Evolutionary conservation across 805 yeast genomes (phyloP), one percentile per base, ranked within the genome.

Genomic region (Myxozyma nipponensis): DNA sequence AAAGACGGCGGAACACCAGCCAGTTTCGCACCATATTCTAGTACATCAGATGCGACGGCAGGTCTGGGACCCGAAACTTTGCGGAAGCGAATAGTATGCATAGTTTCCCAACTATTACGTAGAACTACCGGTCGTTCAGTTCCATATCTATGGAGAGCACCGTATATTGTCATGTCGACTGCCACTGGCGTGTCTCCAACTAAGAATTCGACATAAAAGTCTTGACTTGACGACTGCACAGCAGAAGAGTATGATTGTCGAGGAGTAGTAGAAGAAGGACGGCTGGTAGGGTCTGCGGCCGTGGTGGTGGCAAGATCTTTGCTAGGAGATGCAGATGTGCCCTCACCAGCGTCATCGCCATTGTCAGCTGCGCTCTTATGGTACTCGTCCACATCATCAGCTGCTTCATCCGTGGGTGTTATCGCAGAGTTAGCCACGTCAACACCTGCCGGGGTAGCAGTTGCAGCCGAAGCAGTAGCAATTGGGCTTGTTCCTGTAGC

Each of bases 121-220:
- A 28, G n/a, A 19, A 40, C 17, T 6, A 24, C 25, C 10, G 46
- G 36, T 9, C 26, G 54, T 44, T 62, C 77, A 75, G 43, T 77
- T 10, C 56, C 44, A 36, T 30, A 46, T 23, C 48, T 75, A 63
- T 80, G 81, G 4, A 84, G 68, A 0, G 87, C 89, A 1, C 90
- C 90, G 65, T 79, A 85, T 2, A 86, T 74, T 0, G 95, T 86
- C 1, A 85, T 79, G 45, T 77, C 84, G 32, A 72, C 71, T 1
- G 85, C 81, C 19, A 84, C 70, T 0, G 66, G 69, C 49, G 77
- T 79, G 3, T 76, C 85, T 56, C 78, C 71, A 6, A 81, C 68
- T 0, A 69, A 66, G 62, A 86, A 86, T 50, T 81, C 83, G 47
- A 81, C 66, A 40, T 72, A 62, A 66, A 69, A 69, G 28, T 65